Percentiles rank a stretch among this genome's conserved stretches.
Conservation (phyloP, 306 rosid species). For the Casuarina cunninghamiana region DNA sequence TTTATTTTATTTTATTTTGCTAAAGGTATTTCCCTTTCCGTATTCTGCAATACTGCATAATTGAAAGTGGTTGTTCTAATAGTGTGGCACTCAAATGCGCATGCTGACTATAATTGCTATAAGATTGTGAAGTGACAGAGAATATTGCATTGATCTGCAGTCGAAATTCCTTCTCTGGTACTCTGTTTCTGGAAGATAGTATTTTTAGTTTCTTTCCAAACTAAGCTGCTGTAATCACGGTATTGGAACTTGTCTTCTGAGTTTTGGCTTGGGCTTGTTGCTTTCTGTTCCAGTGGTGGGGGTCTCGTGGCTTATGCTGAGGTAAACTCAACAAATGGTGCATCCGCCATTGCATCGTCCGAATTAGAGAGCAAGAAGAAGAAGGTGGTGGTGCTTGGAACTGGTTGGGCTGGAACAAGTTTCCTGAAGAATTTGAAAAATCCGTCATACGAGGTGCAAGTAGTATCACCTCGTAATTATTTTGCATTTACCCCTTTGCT, state of each 20-base stretch:
- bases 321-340: constrained; percentile 30
- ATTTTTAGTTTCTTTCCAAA: not conserved
- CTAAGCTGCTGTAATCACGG: not conserved
- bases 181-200: not conserved
- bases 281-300: constrained; percentile 68
- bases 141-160: not conserved
- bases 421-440: constrained; percentile 70
- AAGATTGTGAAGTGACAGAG: not conserved
- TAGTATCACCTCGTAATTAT: constrained; percentile 88
- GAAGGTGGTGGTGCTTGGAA: constrained; percentile 91
- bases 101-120: not conserved
- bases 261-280: not conserved
- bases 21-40: too few species aligned
- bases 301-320: constrained; percentile 71
- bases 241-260: not conserved
- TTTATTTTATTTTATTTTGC: too few species aligned
- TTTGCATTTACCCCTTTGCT: constrained; percentile 93
- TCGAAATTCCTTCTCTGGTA: not conserved
- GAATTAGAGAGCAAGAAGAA: constrained; percentile 52
- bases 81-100: not conserved
- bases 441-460: constrained; percentile 74
- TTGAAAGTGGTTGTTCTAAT: not conserved
- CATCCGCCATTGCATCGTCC: constrained; percentile 23
- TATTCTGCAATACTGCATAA: not conserved
- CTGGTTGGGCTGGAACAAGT: constrained; percentile 99